A percentile compares a stretch with the other conserved stretches of the same genome.
Evolutionary conservation across 2,329 filamentous ascomycete species (phyloP).

Genomic region (Pyrenochaeta sp.): DNA sequence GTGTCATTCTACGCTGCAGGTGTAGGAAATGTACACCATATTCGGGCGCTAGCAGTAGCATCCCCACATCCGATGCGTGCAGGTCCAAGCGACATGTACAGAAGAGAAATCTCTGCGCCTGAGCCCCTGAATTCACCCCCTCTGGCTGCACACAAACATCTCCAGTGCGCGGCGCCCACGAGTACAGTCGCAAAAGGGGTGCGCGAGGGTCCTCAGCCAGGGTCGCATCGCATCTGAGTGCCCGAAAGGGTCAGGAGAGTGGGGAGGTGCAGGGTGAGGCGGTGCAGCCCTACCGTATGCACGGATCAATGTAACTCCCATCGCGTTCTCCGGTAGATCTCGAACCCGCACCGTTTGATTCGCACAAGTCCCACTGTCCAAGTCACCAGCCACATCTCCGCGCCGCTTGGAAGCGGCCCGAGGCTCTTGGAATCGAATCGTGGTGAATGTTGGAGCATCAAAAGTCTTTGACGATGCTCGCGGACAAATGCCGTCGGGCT

Average conservation of each 20-base stretch:
- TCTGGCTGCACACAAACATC: constrained; percentile 10
- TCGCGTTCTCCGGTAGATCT: constrained; percentile 24
- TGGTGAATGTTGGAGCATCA: constrained; percentile 1
- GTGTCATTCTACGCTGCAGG: constrained; percentile 14
- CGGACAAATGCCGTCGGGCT: constrained; percentile 2
- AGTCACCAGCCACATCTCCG: constrained; percentile 32
- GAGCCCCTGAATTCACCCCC: constrained; percentile 4
- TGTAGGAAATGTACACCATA: constrained; percentile 6
- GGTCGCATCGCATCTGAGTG: constrained; percentile 21
- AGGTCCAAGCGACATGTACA: constrained; percentile 5
- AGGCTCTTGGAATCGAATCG: constrained; percentile 3
- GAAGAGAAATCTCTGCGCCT: constrained; percentile 19
- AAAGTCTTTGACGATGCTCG: neutral
- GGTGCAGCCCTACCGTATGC: constrained; percentile 28
- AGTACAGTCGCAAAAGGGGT: constrained; percentile 1
- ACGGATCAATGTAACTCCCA: constrained; percentile 16
- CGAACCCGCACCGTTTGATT: constrained; percentile 9
- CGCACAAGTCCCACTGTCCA: constrained; percentile 9
- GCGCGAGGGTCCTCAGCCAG: constrained; percentile 10
- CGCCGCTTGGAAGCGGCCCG: constrained; percentile 12
- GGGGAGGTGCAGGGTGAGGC: constrained; percentile 25
- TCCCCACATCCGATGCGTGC: neutral
- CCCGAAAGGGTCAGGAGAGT: constrained; percentile 10
- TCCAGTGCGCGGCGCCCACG: constrained; percentile 17
- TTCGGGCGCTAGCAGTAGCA: constrained; percentile 5